These are phyloP conservation scores for Lodderomyces oxycetoniae DNA, from an alignment of 1,139 yeast species.

Conservation along the genomic window DNA sequence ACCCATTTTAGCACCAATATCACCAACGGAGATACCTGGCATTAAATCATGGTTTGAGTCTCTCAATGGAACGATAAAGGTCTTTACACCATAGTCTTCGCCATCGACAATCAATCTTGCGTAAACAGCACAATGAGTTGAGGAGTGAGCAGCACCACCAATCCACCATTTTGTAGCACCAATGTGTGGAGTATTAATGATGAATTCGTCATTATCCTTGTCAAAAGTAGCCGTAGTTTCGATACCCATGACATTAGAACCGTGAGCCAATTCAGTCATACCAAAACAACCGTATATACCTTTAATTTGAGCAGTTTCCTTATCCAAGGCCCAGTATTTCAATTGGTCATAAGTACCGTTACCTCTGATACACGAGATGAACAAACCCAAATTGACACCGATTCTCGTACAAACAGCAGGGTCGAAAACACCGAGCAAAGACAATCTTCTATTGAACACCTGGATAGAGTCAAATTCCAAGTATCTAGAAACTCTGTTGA, in stretches of 20 bases:
- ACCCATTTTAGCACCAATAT: slow-evolving; percentile 49
- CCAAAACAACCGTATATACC: slow-evolving; percentile 46
- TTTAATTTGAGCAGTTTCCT: slow-evolving; percentile 34
- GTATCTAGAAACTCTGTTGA: slow-evolving; percentile 36
- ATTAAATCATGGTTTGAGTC: slow-evolving; percentile 40
- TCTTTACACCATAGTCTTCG: slow-evolving; percentile 46
- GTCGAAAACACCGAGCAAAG: slow-evolving; percentile 55
- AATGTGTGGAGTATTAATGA: slow-evolving; percentile 45
- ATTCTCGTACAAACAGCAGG: slow-evolving; percentile 55
- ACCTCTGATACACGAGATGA: slow-evolving; percentile 65
- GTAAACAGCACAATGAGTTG: slow-evolving; percentile 41
- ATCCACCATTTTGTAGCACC: slow-evolving; percentile 54
- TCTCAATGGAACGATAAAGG: slow-evolving; percentile 46
- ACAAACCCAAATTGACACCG: slow-evolving; percentile 67
- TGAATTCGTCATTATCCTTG: slow-evolving; percentile 35
- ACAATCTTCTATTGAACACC: slow-evolving; percentile 36
- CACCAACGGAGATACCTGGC: slow-evolving; percentile 45
- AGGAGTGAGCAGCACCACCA: slow-evolving; percentile 50
- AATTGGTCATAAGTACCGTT: slow-evolving; percentile 56
- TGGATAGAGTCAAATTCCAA: slow-evolving; percentile 34
- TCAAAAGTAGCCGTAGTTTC: slow-evolving; percentile 47
- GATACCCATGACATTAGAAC: slow-evolving; percentile 44
- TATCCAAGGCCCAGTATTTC: slow-evolving; percentile 37
- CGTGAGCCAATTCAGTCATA: slow-evolving; percentile 49
- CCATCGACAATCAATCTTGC: slow-evolving; percentile 43